Evolutionary conservation across 2,329 filamentous ascomycete genomes (phyloP).

Genomic region (Phyllosticta capitalensis): DNA sequence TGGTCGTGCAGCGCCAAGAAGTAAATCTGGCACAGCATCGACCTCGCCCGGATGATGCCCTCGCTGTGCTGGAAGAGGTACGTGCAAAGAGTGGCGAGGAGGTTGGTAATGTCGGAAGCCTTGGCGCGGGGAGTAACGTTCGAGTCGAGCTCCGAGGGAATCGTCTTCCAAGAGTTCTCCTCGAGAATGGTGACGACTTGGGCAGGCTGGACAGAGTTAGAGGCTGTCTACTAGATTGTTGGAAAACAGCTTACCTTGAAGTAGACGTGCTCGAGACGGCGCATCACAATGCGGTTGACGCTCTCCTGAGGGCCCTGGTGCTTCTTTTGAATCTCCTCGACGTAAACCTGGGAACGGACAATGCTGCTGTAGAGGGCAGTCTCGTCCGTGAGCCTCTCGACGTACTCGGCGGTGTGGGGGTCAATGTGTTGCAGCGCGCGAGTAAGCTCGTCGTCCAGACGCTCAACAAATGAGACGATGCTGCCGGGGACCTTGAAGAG

Average conservation of each 20-base stretch:
- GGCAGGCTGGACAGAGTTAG: constrained; percentile 52
- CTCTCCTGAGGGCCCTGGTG: constrained; percentile 74
- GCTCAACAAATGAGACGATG: constrained; percentile 87
- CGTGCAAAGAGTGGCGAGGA: constrained; percentile 83
- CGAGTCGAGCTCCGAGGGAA: constrained; percentile 63
- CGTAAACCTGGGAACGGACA: constrained; percentile 79
- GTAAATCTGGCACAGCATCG: constrained; percentile 98
- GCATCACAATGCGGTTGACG: constrained; percentile 86
- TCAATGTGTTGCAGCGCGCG: constrained; percentile 96
- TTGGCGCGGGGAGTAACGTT: constrained; percentile 65
- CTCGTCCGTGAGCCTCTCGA: constrained; percentile 89
- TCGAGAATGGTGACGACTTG: constrained; percentile 90
- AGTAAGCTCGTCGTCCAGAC: constrained; percentile 93
- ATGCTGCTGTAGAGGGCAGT: constrained; percentile 84
- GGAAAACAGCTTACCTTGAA: constrained; percentile 61
- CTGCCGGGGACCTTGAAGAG: constrained; percentile 89
- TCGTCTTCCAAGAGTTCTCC: constrained; percentile 82
- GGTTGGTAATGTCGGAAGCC: constrained; percentile 57
- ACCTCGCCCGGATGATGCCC: constrained; percentile 88
- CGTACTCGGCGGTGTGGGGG: constrained; percentile 97
- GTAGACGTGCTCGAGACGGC: constrained; percentile 92
- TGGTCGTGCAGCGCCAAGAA: constrained; percentile 95
- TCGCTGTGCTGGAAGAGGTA: constrained; percentile 93
- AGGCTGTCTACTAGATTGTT: background rate
- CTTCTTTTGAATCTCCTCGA: constrained; percentile 68